Percentiles rank a stretch among this genome's conserved stretches.
These are phyloP conservation scores for Agastache rugosa DNA, from an alignment of 257 asterid genomes.

Conservation along the genomic window DNA sequence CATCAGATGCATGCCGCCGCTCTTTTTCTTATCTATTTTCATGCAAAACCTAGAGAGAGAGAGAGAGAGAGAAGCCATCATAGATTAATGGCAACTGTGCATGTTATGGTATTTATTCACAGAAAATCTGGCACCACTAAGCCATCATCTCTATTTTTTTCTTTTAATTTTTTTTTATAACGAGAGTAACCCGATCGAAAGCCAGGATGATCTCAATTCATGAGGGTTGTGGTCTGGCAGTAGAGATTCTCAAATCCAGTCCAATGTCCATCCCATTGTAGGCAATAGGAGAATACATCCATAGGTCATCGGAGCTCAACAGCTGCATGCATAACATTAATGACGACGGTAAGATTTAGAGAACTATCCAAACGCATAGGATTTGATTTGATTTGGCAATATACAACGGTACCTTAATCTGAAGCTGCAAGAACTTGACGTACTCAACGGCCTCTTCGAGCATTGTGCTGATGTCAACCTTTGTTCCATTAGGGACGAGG, in stretches of 20 bases:
- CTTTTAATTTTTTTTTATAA: too few relatives aligned
- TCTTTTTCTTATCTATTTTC: conserved; percentile 3
- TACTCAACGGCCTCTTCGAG: conserved; percentile 67
- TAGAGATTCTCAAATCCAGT: conserved; percentile 45
- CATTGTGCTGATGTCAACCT: conserved; percentile 72
- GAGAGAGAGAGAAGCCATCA: too few relatives aligned
- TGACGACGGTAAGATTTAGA: not conserved
- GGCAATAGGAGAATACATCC: conserved; percentile 78
- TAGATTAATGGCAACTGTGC: not conserved
- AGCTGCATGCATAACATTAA: conserved; percentile 43
- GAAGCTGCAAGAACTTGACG: conserved; percentile 62
- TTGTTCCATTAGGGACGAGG: conserved; percentile 66
- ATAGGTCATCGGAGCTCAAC: conserved; percentile 66
- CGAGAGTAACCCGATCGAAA: too few relatives aligned
- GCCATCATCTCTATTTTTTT: not conserved
- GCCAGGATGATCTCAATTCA: not conserved
- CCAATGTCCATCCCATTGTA: conserved; percentile 73
- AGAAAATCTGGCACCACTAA: conserved; percentile 29
- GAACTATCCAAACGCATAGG: not conserved
- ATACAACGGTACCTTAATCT: conserved; percentile 49
- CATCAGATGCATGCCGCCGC: conserved; percentile 28
- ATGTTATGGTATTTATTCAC: conserved; percentile 36
- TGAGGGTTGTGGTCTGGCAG: conserved; percentile 35
- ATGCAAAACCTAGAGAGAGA: not conserved
- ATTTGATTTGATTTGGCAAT: too few relatives aligned